Evolutionary conservation across 805 yeast species (phyloP).

Genomic region (Myxozyma melibiosi): DNA sequence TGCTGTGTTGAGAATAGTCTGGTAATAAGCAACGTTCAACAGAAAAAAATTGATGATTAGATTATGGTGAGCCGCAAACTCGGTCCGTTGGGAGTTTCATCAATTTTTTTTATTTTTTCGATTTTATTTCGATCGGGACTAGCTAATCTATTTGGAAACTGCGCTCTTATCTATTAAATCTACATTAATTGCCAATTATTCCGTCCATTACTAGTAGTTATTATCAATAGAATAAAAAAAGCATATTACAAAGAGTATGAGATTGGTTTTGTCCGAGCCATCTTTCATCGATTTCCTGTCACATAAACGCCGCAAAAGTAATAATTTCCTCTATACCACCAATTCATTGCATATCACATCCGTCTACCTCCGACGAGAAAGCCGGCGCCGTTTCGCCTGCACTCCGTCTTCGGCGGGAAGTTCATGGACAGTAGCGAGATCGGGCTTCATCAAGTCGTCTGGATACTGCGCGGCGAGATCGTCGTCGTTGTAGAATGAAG

Average conservation of each 20-base stretch:
- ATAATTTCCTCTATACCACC: neutral
- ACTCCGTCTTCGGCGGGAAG: neutral
- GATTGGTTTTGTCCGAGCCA: no score
- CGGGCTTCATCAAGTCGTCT: conserved; percentile 6
- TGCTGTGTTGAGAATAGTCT: no score
- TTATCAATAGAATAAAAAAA: neutral
- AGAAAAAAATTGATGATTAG: no score
- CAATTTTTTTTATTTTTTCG: no score
- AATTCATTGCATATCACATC: neutral
- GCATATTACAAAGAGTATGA: neutral
- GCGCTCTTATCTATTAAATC: neutral
- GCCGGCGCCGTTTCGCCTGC: conserved; percentile 9
- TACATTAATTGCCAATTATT: neutral
- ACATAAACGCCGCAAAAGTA: conserved; percentile 1
- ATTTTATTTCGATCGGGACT: neutral
- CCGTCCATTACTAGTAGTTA: neutral
- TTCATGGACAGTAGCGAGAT: neutral
- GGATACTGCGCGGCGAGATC: conserved; percentile 11
- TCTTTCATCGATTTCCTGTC: neutral
- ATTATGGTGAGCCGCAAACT: no score
- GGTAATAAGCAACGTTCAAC: no score
- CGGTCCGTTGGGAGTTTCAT: neutral
- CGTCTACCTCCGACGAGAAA: neutral
- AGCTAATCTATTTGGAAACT: neutral
- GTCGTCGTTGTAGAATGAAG: conserved; percentile 18